phyloP scores from a whole-genome alignment of 2,329 filamentous ascomycete genomes.

The Pseudogymnoascus sp. region DNA sequence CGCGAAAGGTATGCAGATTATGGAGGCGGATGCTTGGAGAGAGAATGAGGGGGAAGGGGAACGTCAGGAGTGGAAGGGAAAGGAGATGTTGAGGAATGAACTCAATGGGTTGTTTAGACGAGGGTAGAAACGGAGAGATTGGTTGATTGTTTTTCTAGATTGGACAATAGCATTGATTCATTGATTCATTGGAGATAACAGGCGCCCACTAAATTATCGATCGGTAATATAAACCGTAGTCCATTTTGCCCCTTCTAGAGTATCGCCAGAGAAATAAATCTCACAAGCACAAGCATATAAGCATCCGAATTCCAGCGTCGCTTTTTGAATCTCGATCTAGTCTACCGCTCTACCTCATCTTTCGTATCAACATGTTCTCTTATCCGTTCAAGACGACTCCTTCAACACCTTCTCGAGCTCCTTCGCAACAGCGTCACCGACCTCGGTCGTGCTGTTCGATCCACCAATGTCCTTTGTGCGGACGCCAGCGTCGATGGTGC shows the following conservation, averaged over 20 bases:
- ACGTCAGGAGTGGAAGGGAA: not conserved
- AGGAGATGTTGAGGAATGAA: not conserved
- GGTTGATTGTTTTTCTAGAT: not conserved
- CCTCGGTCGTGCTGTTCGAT: slow-evolving; percentile 60
- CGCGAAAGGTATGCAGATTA: not conserved
- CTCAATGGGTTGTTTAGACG: not conserved
- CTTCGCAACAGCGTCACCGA: slow-evolving; percentile 72
- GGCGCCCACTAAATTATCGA: not conserved
- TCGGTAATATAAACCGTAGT: not conserved
- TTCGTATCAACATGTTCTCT: not conserved
- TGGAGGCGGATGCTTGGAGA: not conserved
- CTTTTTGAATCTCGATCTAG: not conserved
- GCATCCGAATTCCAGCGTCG: not conserved
- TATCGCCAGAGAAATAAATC: not conserved
- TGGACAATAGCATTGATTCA: not conserved
- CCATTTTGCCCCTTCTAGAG: not conserved
- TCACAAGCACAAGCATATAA: not conserved
- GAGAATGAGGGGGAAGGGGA: not conserved
- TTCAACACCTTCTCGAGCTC: slow-evolving; percentile 62
- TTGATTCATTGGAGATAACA: slow-evolving; percentile 7
- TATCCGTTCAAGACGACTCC: slow-evolving; percentile 10
- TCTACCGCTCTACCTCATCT: slow-evolving; percentile 12
- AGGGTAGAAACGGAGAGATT: not conserved
- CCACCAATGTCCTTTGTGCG: slow-evolving; percentile 83
- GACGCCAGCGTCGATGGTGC: slow-evolving; percentile 69